A percentile compares a stretch with the other conserved stretches of the same genome.
These are phyloP conservation scores for Eragrostis tef DNA, from an alignment of 202 grass and related monocot species.

Conservation along the genomic window DNA sequence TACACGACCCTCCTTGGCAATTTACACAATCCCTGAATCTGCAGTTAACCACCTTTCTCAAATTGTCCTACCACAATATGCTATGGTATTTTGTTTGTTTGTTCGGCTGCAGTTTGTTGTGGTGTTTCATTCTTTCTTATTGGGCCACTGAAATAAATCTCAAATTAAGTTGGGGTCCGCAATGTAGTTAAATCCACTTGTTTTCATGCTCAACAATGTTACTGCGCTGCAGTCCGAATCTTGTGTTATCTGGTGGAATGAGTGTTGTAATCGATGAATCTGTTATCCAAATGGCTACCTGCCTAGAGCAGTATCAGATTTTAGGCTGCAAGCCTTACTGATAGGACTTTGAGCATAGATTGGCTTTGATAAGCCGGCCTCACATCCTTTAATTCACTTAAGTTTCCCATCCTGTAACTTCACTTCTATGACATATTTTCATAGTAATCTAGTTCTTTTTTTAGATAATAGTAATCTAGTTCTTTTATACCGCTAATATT, in stretches of 20 bases:
- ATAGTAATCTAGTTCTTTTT: neutral
- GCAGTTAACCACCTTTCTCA: neutral
- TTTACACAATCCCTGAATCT: neutral
- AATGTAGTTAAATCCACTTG: conserved; percentile 22
- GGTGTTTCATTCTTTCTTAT: neutral
- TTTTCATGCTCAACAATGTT: neutral
- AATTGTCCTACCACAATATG: neutral
- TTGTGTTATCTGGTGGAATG: neutral
- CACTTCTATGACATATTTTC: neutral
- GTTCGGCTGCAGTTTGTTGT: neutral
- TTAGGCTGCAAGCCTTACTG: neutral
- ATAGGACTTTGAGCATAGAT: neutral
- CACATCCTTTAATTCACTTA: neutral
- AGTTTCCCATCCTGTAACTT: neutral
- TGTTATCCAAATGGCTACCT: neutral
- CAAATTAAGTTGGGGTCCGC: neutral
- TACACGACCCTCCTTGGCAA: conserved; percentile 17
- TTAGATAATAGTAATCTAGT: neutral
- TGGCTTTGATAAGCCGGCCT: neutral
- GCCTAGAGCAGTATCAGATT: conserved; percentile 4
- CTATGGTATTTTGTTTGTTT: neutral
- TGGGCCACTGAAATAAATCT: neutral
- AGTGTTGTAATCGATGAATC: neutral
- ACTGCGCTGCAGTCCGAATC: neutral
- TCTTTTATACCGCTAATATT: conserved; percentile 16